phyloP scores from a whole-genome alignment of 2,329 filamentous ascomycete genomes.

The Penicillium sp. region DNA sequence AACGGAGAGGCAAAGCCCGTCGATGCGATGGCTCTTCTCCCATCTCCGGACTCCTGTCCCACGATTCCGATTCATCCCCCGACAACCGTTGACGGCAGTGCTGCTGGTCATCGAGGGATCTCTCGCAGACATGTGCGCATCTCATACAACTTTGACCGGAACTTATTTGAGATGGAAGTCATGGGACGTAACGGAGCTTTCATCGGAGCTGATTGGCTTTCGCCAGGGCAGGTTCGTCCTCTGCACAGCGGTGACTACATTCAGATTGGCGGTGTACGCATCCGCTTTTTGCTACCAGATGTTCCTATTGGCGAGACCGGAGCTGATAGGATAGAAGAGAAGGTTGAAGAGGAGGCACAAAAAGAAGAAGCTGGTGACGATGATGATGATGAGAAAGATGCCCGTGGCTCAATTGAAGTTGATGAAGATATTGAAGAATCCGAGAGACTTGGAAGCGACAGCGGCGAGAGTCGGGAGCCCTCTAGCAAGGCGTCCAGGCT shows the following conservation, averaged over 20 bases:
- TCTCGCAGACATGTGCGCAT: conserved; percentile 65
- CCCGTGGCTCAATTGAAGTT: conserved; percentile 39
- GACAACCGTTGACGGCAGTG: conserved; percentile 45
- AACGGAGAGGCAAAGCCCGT: conserved; percentile 43
- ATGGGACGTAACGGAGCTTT: conserved; percentile 61
- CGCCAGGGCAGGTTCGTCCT: conserved; percentile 48
- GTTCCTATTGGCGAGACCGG: conserved; percentile 51
- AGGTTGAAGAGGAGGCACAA: conserved; percentile 34
- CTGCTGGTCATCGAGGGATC: conserved; percentile 58
- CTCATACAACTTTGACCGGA: conserved; percentile 58
- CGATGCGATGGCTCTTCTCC: conserved; percentile 50
- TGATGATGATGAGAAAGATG: conserved; percentile 24
- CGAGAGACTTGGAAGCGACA: conserved; percentile 28
- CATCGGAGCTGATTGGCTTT: conserved; percentile 53
- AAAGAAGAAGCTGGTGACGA: conserved; percentile 22
- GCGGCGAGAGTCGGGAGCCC: conserved; percentile 28
- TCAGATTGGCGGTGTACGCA: conserved; percentile 59
- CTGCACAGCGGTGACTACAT: conserved; percentile 61
- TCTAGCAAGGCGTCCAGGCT: conserved; percentile 33
- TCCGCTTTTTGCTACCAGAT: conserved; percentile 59
- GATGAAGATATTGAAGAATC: conserved; percentile 42
- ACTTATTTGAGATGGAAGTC: conserved; percentile 60
- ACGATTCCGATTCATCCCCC: conserved; percentile 63
- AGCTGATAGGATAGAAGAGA: conserved; percentile 48
- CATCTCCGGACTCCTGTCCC: conserved; percentile 55